Evolutionary conservation across 108 stramenopile species (phyloP).

Genomic region (Epithemia pelagica): DNA sequence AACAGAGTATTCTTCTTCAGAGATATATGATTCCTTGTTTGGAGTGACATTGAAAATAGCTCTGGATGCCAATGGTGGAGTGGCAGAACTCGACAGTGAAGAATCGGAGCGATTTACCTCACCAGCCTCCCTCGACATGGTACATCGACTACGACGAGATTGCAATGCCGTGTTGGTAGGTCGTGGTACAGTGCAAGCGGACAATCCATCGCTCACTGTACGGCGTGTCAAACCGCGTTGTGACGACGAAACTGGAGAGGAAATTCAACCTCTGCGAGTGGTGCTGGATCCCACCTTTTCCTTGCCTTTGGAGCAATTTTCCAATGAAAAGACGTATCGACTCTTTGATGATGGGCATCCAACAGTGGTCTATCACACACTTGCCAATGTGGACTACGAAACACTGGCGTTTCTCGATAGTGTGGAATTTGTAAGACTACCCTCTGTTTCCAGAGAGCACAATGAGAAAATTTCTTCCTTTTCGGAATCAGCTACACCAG

Average conservation of each 20-base stretch:
- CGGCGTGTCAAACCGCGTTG: constrained; percentile 32
- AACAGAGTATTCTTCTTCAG: no score
- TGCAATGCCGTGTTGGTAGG: constrained; percentile 70
- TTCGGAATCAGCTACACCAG: background rate
- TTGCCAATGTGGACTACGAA: constrained; percentile 10
- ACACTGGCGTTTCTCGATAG: background rate
- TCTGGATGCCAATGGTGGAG: constrained; percentile 55
- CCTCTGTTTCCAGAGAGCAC: background rate
- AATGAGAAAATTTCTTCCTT: background rate
- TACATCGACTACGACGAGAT: constrained; percentile 64
- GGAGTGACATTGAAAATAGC: constrained; percentile 82
- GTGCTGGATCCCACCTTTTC: constrained; percentile 61
- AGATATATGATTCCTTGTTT: no score
- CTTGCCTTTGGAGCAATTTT: constrained; percentile 7
- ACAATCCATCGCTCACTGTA: constrained; percentile 69
- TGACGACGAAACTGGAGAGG: background rate
- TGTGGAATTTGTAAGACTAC: background rate
- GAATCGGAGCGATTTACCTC: constrained; percentile 65
- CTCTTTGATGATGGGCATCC: constrained; percentile 49
- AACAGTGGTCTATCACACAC: constrained; percentile 48
- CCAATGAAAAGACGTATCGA: constrained; percentile 19
- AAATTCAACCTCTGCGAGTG: constrained; percentile 57
- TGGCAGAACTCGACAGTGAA: constrained; percentile 44
- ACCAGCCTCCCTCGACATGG: constrained; percentile 64
- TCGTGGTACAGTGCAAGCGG: constrained; percentile 58